phyloP scores from a whole-genome alignment of 305 asterid species.

The Fraxinus floribunda region DNA sequence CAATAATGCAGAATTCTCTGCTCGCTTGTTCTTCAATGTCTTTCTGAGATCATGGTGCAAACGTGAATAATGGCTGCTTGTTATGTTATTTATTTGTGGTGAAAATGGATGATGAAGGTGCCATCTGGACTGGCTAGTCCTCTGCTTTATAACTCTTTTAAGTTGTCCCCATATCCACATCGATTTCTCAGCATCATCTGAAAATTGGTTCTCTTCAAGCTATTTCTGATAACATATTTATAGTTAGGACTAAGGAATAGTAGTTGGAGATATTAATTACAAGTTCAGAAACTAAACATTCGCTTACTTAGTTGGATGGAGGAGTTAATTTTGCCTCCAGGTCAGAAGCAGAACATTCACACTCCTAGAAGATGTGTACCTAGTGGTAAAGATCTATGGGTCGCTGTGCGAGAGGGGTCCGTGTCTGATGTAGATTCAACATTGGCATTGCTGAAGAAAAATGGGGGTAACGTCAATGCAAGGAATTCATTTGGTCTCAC shows the following conservation, averaged over 20 bases:
- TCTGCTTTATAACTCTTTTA: background rate
- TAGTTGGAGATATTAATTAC: constrained; percentile 21
- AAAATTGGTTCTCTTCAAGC: constrained; percentile 1
- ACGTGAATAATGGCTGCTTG: constrained; percentile 15
- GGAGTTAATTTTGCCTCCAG: constrained; percentile 49
- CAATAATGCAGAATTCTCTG: constrained; percentile 24
- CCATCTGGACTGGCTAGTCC: constrained; percentile 1
- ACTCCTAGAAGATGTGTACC: constrained; percentile 43
- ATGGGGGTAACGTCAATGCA: constrained; percentile 72
- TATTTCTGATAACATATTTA: constrained; percentile 17
- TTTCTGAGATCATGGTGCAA: constrained; percentile 22
- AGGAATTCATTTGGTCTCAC: constrained; percentile 79
- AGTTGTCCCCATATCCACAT: background rate
- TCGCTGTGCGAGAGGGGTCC: constrained; percentile 64
- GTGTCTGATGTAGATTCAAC: constrained; percentile 68
- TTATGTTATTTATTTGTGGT: constrained; percentile 25
- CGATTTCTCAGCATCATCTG: background rate
- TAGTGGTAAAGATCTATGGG: constrained; percentile 72
- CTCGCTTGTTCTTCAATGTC: constrained; percentile 19
- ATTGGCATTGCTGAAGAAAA: constrained; percentile 65
- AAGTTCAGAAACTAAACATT: background rate
- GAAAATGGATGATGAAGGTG: constrained; percentile 22
- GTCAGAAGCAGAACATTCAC: constrained; percentile 54
- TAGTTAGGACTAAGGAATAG: constrained; percentile 1
- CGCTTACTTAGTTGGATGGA: constrained; percentile 39